phyloP scores from a whole-genome alignment of 345 rosid species.

The Salix suchowensis region DNA sequence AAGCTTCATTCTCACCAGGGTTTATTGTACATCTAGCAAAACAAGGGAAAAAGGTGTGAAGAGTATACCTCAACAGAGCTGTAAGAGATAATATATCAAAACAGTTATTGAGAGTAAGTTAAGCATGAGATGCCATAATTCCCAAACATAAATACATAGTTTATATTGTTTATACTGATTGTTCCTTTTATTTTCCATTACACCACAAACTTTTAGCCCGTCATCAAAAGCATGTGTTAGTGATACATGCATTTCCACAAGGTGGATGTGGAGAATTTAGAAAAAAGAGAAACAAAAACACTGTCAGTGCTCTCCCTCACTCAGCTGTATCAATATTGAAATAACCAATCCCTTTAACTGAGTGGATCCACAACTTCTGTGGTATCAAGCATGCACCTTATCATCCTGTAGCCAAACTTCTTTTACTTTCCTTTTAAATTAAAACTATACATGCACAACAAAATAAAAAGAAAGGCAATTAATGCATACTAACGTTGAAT shows the following conservation, averaged over 20 bases:
- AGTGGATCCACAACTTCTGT: neutral
- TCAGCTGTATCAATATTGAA: neutral
- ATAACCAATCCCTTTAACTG: neutral
- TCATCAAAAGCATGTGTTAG: neutral
- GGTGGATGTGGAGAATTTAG: neutral
- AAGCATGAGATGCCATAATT: neutral
- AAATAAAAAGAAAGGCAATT: neutral
- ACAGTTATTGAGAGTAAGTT: neutral
- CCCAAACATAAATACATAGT: neutral
- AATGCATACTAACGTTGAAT: slow-evolving; percentile 74
- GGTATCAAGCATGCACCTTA: neutral
- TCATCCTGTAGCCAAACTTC: neutral
- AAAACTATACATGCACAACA: neutral
- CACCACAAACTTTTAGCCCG: neutral
- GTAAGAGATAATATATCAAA: neutral
- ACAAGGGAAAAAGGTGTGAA: slow-evolving; percentile 4
- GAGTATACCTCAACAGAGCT: neutral
- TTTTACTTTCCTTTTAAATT: neutral
- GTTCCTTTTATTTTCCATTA: neutral
- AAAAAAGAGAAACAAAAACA: neutral
- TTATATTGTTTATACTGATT: neutral
- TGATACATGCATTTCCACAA: neutral
- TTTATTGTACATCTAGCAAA: slow-evolving; percentile 80
- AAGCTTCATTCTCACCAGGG: slow-evolving; percentile 92
- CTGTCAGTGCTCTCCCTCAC: neutral